A percentile compares a stretch with the other conserved stretches of the same genome.
Conservation (phyloP, 768 basidiomycete genomes). For the Amanita molliuscula region DNA sequence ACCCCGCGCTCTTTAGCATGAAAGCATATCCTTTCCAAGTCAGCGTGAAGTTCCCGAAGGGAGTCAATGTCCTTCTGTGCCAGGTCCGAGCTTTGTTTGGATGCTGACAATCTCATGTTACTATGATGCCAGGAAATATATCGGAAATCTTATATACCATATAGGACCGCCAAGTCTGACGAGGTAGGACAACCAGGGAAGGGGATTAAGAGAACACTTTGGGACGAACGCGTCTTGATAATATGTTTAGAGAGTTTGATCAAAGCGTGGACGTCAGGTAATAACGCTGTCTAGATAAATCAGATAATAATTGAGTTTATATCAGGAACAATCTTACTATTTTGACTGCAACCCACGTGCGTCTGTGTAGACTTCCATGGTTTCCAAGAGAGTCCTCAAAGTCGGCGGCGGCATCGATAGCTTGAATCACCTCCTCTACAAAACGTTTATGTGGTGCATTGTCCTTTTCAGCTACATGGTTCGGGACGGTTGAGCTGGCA, state of each 20-base stretch:
- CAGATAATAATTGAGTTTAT: background rate
- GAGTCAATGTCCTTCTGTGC: conserved; percentile 45
- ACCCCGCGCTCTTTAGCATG: conserved; percentile 54
- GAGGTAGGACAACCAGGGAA: conserved; percentile 63
- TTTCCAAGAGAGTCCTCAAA: conserved; percentile 50
- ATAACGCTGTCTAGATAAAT: conserved; percentile 47
- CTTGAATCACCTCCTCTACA: conserved; percentile 65
- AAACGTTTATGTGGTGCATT: conserved; percentile 44
- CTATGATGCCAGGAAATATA: background rate
- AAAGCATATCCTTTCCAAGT: conserved; percentile 54
- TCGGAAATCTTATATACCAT: conserved; percentile 7
- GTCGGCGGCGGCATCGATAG: conserved; percentile 70
- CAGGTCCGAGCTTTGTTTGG: conserved; percentile 19
- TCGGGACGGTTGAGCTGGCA: conserved; percentile 15
- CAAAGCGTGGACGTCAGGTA: conserved; percentile 53
- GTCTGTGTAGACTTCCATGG: conserved; percentile 24
- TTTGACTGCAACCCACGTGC: conserved; percentile 83
- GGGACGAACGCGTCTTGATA: conserved; percentile 26
- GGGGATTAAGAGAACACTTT: conserved; percentile 24
- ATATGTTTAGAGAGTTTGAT: conserved; percentile 54
- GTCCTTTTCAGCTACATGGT: conserved; percentile 11
- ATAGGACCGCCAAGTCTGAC: conserved; percentile 48
- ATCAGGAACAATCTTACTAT: conserved; percentile 32
- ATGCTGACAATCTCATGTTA: background rate
- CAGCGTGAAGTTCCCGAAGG: conserved; percentile 49